Conservation (phyloP, 805 yeast genomes). For the Kluyveromyces aestuarii region DNA sequence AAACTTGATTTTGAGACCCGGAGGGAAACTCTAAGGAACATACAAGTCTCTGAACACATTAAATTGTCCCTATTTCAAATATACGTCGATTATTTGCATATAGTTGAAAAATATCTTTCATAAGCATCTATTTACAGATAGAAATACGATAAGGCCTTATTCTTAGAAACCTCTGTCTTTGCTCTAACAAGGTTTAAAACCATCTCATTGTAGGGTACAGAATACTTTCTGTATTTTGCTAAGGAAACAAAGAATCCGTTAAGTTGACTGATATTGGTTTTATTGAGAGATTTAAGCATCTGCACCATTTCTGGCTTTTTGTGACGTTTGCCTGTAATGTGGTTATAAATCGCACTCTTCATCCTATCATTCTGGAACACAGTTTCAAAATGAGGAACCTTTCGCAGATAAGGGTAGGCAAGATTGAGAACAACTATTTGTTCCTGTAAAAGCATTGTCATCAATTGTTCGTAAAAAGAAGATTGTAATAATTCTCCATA, state of each 20-base stretch:
- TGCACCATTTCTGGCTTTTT: slow-evolving; percentile 39
- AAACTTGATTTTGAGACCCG: neutral
- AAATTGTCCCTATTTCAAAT: slow-evolving; percentile 10
- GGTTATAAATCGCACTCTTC: slow-evolving; percentile 24
- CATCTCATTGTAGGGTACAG: slow-evolving; percentile 41
- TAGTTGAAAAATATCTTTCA: slow-evolving; percentile 5
- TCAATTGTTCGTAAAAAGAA: slow-evolving; percentile 3
- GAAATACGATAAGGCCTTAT: slow-evolving; percentile 9
- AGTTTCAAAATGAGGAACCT: slow-evolving; percentile 16
- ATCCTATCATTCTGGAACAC: slow-evolving; percentile 29
- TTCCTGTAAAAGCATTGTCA: slow-evolving; percentile 15
- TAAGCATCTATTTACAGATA: slow-evolving; percentile 2
- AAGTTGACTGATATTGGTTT: slow-evolving; percentile 56
- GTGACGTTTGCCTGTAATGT: slow-evolving; percentile 30
- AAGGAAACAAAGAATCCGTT: slow-evolving; percentile 55
- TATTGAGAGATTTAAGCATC: slow-evolving; percentile 21
- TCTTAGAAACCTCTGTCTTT: slow-evolving; percentile 14
- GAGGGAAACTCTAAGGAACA: neutral
- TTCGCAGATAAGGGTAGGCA: slow-evolving; percentile 12
- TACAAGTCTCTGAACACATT: slow-evolving; percentile 2
- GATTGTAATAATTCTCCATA: slow-evolving; percentile 14
- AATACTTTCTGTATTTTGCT: slow-evolving; percentile 34
- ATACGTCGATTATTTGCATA: slow-evolving; percentile 14
- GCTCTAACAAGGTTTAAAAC: slow-evolving; percentile 38
- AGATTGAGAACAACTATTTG: slow-evolving; percentile 13